phyloP scores from a whole-genome alignment of 768 basidiomycete genomes.

The Leccinum pellstonianum region DNA sequence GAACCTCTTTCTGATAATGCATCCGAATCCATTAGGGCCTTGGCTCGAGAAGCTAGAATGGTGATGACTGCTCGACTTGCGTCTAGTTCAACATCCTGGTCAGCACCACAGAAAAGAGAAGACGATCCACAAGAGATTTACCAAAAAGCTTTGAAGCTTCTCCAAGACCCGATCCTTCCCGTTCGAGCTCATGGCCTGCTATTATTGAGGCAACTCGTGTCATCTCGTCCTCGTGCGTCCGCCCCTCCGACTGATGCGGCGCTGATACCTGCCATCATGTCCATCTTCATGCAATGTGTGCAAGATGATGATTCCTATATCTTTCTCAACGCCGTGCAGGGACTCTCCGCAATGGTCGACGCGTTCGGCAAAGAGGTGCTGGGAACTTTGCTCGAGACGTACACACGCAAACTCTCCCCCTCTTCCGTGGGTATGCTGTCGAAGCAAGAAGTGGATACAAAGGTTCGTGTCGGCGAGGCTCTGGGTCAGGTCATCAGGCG shows the following conservation, averaged over 20 bases:
- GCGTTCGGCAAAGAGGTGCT: conserved; percentile 65
- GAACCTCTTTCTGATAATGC: conserved; percentile 52
- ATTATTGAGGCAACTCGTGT: conserved; percentile 75
- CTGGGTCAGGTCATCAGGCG: conserved; percentile 72
- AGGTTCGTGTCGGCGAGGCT: conserved; percentile 83
- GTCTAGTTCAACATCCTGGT: conserved; percentile 44
- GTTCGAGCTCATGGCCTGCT: conserved; percentile 92
- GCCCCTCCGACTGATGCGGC: conserved; percentile 47
- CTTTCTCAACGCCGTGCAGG: conserved; percentile 89
- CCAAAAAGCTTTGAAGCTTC: conserved; percentile 80
- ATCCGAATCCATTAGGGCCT: conserved; percentile 48
- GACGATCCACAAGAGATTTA: conserved; percentile 61
- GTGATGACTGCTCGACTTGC: conserved; percentile 82
- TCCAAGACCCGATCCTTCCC: conserved; percentile 90
- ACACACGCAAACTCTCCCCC: conserved; percentile 54
- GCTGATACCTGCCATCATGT: conserved; percentile 78
- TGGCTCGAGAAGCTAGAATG: conserved; percentile 78
- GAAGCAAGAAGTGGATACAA: conserved; percentile 67
- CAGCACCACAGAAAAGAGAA: conserved; percentile 17
- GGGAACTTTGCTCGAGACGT: conserved; percentile 61
- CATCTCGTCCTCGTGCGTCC: conserved; percentile 26
- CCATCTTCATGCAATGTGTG: conserved; percentile 80
- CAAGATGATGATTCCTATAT: conserved; percentile 96
- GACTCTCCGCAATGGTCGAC: conserved; percentile 83
- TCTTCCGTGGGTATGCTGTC: conserved; percentile 37